Percentiles rank a stretch among this genome's conserved stretches.
These are phyloP conservation scores for Pelargonium fulgidum DNA, from an alignment of 441 rosid genomes.

Conservation along the genomic window DNA sequence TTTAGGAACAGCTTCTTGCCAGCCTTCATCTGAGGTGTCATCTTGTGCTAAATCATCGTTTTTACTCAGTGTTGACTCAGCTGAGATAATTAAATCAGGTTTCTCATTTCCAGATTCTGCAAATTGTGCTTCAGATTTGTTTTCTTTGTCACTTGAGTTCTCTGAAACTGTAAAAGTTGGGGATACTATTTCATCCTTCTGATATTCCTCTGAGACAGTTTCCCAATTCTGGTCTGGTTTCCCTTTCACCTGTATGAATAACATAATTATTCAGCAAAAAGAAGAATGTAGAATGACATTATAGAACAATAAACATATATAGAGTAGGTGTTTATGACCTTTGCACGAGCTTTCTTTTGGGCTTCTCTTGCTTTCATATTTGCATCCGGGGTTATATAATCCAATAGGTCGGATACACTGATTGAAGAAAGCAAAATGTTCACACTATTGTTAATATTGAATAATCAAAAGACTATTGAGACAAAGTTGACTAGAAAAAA, in stretches of 20 bases:
- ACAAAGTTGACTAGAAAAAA: not conserved
- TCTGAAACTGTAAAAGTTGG: constrained; percentile 33
- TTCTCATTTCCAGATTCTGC: constrained; percentile 45
- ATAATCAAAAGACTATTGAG: not conserved
- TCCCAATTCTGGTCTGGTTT: constrained; percentile 58
- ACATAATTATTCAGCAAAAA: constrained; percentile 14
- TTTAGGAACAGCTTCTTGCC: constrained; percentile 85
- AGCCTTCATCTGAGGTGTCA: constrained; percentile 64
- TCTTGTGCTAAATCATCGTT: constrained; percentile 32
- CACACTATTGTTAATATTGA: constrained; percentile 13
- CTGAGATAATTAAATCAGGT: constrained; percentile 40
- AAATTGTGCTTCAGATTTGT: constrained; percentile 49
- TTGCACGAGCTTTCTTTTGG: constrained; percentile 66
- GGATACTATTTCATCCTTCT: constrained; percentile 45
- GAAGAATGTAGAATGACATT: constrained; percentile 8
- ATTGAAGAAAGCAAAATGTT: constrained; percentile 23
- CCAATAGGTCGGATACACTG: constrained; percentile 85
- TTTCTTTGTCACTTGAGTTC: constrained; percentile 62
- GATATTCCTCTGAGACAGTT: constrained; percentile 53
- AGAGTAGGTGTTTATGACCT: constrained; percentile 32
- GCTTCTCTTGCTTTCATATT: constrained; percentile 63
- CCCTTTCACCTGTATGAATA: constrained; percentile 55
- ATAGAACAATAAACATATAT: constrained; percentile 15
- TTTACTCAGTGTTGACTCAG: constrained; percentile 27
- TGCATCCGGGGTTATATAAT: constrained; percentile 67